Evolutionary conservation across 1,139 yeast species (phyloP).

Genomic region (Nakaseomyces bracarensis): DNA sequence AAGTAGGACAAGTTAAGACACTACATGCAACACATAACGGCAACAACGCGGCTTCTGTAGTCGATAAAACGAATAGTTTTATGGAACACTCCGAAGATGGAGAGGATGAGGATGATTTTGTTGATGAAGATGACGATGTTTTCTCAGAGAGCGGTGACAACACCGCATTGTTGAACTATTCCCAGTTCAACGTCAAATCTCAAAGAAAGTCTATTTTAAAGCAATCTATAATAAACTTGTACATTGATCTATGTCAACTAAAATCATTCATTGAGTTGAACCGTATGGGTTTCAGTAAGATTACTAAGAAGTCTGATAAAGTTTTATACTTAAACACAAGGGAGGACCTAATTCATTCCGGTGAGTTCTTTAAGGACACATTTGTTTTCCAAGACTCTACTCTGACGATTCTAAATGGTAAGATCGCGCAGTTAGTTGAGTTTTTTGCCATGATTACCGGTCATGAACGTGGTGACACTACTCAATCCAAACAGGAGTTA

Average conservation of each 20-base stretch:
- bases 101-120: slow-evolving; percentile 24
- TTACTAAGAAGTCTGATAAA: slow-evolving; percentile 63
- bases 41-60: neutral
- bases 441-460: slow-evolving; percentile 39
- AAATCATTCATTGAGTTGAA: slow-evolving; percentile 61
- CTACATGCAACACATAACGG: neutral
- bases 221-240: slow-evolving; percentile 48
- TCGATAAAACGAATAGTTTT: neutral
- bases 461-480: slow-evolving; percentile 20
- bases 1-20: neutral
- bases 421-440: slow-evolving; percentile 41
- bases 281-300: slow-evolving; percentile 59
- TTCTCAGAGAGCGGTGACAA: slow-evolving; percentile 30
- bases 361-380: slow-evolving; percentile 37
- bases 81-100: slow-evolving; percentile 20
- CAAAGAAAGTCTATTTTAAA: slow-evolving; percentile 45
- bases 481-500: slow-evolving; percentile 34
- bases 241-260: slow-evolving; percentile 53
- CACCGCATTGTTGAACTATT: slow-evolving; percentile 33
- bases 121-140: slow-evolving; percentile 31
- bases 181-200: slow-evolving; percentile 33
- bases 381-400: slow-evolving; percentile 44
- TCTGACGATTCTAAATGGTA: slow-evolving; percentile 38
- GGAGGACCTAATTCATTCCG: slow-evolving; percentile 38
- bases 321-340: slow-evolving; percentile 45